A percentile compares a stretch with the other conserved stretches of the same genome.
These are phyloP conservation scores for Eruca vesicaria DNA, from an alignment of 441 rosid genomes.

Conservation along the genomic window DNA sequence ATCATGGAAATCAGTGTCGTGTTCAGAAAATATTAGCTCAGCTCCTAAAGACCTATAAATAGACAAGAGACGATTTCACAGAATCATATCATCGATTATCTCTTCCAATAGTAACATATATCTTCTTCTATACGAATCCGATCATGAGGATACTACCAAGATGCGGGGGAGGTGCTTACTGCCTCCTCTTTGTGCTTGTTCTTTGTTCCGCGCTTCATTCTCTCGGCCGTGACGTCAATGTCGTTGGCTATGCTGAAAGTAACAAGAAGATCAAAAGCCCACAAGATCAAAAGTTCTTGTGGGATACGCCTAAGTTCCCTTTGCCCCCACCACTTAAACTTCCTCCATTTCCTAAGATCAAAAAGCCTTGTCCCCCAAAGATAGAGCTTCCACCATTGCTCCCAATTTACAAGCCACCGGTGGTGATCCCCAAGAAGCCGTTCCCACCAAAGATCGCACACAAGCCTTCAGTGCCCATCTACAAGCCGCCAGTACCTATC, in stretches of 20 bases:
- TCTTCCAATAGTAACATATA: neutral
- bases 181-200: conserved; percentile 30
- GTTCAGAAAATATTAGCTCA: neutral
- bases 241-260: conserved; percentile 48
- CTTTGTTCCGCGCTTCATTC: conserved; percentile 19
- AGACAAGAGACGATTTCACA: neutral
- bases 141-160: conserved; percentile 44
- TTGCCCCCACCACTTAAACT: conserved; percentile 29
- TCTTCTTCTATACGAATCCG: conserved; percentile 9
- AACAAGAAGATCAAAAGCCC: conserved; percentile 37
- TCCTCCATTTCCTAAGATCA: conserved; percentile 32
- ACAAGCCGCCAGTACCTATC: too few species aligned
- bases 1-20: neutral
- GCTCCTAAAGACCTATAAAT: conserved; percentile 16
- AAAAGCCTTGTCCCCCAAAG: conserved; percentile 36
- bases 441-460: conserved; percentile 27
- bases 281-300: conserved; percentile 49
- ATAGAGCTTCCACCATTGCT: conserved; percentile 5
- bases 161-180: conserved; percentile 37
- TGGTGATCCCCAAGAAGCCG: conserved; percentile 28
- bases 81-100: conserved; percentile 15
- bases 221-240: conserved; percentile 16
- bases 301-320: conserved; percentile 51
- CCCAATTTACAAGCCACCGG: conserved; percentile 29
- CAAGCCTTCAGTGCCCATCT: neutral